Conservation (phyloP, 805 yeast genomes). For the Metschnikowia chrysomelidarum region DNA sequence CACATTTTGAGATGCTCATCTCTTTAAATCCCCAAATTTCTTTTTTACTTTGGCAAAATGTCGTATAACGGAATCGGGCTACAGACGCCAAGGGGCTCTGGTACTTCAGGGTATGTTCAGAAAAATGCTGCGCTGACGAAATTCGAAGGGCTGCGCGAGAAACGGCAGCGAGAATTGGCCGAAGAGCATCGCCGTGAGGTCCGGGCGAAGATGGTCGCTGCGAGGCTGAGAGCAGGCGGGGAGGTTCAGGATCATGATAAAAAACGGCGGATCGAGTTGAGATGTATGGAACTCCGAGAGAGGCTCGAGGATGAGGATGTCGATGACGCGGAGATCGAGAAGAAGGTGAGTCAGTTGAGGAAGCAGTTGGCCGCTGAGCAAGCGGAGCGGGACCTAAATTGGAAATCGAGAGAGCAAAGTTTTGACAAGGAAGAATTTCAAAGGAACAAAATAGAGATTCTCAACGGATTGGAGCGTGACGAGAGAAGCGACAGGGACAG, state of each 20-base stretch:
- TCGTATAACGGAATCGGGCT: constrained; percentile 60
- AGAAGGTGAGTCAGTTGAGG: constrained; percentile 22
- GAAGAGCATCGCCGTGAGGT: constrained; percentile 19
- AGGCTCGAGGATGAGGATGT: constrained; percentile 47
- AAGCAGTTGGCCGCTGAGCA: constrained; percentile 14
- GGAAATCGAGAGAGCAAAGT: no score
- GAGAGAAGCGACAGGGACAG: no score
- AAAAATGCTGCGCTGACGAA: constrained; percentile 33
- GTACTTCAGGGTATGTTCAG: constrained; percentile 62
- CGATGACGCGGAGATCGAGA: constrained; percentile 32
- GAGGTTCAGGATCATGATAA: constrained; percentile 35
- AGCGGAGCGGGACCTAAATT: no score
- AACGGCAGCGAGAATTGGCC: constrained; percentile 18
- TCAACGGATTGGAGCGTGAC: no score
- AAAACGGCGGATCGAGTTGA: constrained; percentile 41
- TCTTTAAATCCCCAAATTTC: not conserved
- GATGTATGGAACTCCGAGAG: constrained; percentile 51
- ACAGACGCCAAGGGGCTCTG: constrained; percentile 56
- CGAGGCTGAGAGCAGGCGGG: constrained; percentile 14
- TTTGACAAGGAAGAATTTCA: no score
- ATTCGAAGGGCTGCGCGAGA: constrained; percentile 31
- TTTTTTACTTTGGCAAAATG: constrained; percentile 36
- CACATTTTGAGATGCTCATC: not conserved
- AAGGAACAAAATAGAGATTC: no score
- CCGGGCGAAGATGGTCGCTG: constrained; percentile 10